phyloP scores from a whole-genome alignment of 345 rosid genomes.

The Dimocarpus longan region DNA sequence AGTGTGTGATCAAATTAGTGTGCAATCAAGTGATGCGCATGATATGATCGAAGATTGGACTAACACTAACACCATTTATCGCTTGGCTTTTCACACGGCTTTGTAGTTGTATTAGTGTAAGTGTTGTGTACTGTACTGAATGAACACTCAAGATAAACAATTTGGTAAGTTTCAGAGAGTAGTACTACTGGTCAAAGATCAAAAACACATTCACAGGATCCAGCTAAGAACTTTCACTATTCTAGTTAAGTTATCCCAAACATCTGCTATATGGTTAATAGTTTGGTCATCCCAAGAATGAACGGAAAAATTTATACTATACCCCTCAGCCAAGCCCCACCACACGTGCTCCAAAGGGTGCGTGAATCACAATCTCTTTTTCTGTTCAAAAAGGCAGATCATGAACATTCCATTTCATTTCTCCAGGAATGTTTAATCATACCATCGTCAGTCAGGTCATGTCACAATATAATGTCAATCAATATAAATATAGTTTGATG shows the following conservation, averaged over 20 bases:
- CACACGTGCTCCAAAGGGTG: constrained; percentile 12
- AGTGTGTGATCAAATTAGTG: too few species aligned
- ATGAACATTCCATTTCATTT: not conserved
- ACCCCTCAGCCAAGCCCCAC: too few species aligned
- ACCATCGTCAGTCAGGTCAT: constrained; percentile 3
- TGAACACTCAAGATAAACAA: not conserved
- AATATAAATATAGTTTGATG: not conserved
- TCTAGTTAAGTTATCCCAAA: constrained; percentile 6
- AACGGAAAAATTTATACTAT: not conserved
- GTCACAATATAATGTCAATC: not conserved
- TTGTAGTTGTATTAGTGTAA: not conserved
- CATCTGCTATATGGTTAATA: not conserved
- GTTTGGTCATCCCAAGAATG: constrained; percentile 11
- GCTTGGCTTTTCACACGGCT: not conserved
- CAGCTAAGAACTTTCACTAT: not conserved
- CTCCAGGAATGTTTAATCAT: not conserved
- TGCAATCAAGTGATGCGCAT: too few species aligned
- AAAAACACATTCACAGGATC: too few species aligned
- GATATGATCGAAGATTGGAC: too few species aligned
- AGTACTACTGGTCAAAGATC: not conserved
- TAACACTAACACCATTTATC: too few species aligned
- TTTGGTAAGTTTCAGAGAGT: not conserved
- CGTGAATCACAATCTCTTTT: constrained; percentile 10
- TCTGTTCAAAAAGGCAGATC: not conserved
- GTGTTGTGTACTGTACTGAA: too few species aligned